phyloP scores from a whole-genome alignment of 768 basidiomycete genomes.

The Lentinula guzmanii region DNA sequence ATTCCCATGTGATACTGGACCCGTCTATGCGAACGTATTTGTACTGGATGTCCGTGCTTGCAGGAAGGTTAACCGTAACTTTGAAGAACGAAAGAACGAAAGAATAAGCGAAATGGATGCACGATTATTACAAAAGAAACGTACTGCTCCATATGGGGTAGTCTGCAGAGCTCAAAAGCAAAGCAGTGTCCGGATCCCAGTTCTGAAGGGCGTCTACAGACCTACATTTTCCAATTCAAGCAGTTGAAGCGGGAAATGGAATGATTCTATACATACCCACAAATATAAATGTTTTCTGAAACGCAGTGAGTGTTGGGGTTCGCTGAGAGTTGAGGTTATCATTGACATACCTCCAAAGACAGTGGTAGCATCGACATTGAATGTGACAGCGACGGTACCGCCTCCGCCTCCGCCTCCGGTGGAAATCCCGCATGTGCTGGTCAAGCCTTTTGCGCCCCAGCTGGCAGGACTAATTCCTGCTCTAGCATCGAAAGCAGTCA shows the following conservation, averaged over 20 bases:
- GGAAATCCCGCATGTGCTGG: slow-evolving; percentile 27
- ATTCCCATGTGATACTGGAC: slow-evolving; percentile 61
- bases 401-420: slow-evolving; percentile 14
- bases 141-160: slow-evolving; percentile 52
- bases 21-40: slow-evolving; percentile 64
- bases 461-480: slow-evolving; percentile 36
- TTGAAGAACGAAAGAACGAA: slow-evolving; percentile 3
- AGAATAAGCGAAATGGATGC: not conserved
- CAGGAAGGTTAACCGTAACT: slow-evolving; percentile 60
- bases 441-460: slow-evolving; percentile 63
- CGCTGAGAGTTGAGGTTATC: not conserved
- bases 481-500: slow-evolving; percentile 49
- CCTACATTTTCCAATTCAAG: not conserved
- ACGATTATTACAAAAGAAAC: slow-evolving; percentile 14
- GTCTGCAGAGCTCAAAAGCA: slow-evolving; percentile 34
- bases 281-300: slow-evolving; percentile 64
- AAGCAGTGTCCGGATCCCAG: slow-evolving; percentile 57
- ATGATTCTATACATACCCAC: slow-evolving; percentile 27
- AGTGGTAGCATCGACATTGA: slow-evolving; percentile 62
- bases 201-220: slow-evolving; percentile 46
- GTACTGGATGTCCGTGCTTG: slow-evolving; percentile 53
- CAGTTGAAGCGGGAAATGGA: not conserved
- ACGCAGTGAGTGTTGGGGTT: not conserved
- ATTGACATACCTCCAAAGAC: slow-evolving; percentile 42
- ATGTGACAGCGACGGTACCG: slow-evolving; percentile 42